A percentile compares a stretch with the other conserved stretches of the same genome.
Conservation (phyloP, 306 rosid genomes). For the Acmispon strigosus region DNA sequence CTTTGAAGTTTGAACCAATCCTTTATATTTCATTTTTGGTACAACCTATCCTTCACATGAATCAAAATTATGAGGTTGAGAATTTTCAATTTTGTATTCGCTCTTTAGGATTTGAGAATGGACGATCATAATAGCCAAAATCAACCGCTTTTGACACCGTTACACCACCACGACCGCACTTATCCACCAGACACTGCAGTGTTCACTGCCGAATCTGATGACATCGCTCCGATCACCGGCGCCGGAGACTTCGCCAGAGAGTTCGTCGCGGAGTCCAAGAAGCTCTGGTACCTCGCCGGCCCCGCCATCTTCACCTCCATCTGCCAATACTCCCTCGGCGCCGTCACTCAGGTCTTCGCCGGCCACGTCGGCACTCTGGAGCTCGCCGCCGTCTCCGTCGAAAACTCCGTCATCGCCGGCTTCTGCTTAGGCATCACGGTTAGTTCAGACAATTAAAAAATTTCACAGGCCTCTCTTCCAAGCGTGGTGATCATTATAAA, state of each 20-base stretch:
- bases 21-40: too few relatives aligned
- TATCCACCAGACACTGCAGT: conserved; percentile 2
- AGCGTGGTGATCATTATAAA: too few relatives aligned
- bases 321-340: conserved; percentile 87
- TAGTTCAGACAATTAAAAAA: too few relatives aligned
- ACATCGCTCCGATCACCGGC: conserved; percentile 50
- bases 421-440: conserved; percentile 76
- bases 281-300: conserved; percentile 88
- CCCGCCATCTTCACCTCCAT: conserved; percentile 83
- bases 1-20: too few relatives aligned
- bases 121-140: not conserved
- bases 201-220: conserved; percentile 44
- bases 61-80: too few relatives aligned
- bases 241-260: conserved; percentile 34
- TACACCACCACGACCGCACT: not conserved
- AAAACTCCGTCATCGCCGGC: conserved; percentile 91
- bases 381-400: conserved; percentile 83
- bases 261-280: conserved; percentile 52
- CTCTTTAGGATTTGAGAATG: not conserved
- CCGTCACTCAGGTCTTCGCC: conserved; percentile 72
- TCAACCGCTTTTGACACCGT: conserved; percentile 20
- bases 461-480: too few relatives aligned
- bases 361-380: conserved; percentile 70
- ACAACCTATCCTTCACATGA: too few relatives aligned
- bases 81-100: too few relatives aligned